Conservation (phyloP, 257 asterid species). For the Primulina huaijiensis region DNA sequence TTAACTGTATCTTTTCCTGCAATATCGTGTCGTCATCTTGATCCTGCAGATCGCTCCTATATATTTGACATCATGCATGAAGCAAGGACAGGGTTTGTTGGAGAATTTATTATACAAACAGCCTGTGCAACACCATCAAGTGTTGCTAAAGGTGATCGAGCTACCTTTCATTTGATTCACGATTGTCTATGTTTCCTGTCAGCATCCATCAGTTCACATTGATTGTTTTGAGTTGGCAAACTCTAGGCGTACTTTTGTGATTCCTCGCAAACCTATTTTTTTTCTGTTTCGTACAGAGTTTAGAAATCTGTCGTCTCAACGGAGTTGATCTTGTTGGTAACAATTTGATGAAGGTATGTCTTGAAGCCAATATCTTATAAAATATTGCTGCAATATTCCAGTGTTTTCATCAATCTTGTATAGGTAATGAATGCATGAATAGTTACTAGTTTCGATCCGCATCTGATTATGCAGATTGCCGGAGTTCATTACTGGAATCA, state of each 20-base stretch:
- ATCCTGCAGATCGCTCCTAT: slow-evolving; percentile 75
- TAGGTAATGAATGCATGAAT: slow-evolving; percentile 19
- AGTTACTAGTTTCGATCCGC: slow-evolving; percentile 19
- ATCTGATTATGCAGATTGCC: slow-evolving; percentile 52
- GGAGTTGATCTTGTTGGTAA: slow-evolving; percentile 62
- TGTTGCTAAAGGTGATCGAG: slow-evolving; percentile 64
- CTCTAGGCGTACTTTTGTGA: slow-evolving; percentile 19
- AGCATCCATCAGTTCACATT: slow-evolving; percentile 10
- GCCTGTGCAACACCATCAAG: slow-evolving; percentile 76
- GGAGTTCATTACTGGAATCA: slow-evolving; percentile 95
- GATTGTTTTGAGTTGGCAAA: slow-evolving; percentile 14
- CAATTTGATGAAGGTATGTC: slow-evolving; percentile 78
- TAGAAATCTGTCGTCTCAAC: slow-evolving; percentile 90
- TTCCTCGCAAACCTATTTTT: slow-evolving; percentile 13
- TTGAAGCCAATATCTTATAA: slow-evolving; percentile 19
- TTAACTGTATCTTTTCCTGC: not conserved
- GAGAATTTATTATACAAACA: slow-evolving; percentile 74
- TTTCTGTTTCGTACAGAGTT: slow-evolving; percentile 53
- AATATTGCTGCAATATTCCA: slow-evolving; percentile 13
- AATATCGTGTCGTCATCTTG: not conserved
- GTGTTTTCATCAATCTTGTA: slow-evolving; percentile 4
- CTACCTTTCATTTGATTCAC: slow-evolving; percentile 17
- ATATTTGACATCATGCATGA: slow-evolving; percentile 73
- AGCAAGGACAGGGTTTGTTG: slow-evolving; percentile 79
- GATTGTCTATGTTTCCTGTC: slow-evolving; percentile 15